These are phyloP conservation scores for Pseudonitzschia multiseries DNA, from an alignment of 108 stramenopile genomes.

Conservation along the genomic window DNA sequence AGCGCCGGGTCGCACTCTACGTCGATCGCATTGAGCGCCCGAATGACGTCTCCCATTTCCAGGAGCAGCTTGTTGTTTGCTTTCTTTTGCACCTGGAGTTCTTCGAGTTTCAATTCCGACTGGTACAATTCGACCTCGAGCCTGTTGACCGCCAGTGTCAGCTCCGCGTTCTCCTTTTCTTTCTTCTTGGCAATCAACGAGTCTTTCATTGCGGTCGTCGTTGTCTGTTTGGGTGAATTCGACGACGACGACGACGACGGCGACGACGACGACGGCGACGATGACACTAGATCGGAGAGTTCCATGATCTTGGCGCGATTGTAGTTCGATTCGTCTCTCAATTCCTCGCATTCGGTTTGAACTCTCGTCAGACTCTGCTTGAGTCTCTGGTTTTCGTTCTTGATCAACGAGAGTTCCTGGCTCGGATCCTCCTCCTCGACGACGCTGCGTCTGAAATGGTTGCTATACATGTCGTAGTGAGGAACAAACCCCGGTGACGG, in stretches of 20 bases:
- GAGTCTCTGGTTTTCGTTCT: not conserved
- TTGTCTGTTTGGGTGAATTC: not conserved
- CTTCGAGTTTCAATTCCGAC: not conserved
- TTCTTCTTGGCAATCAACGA: slow-evolving; percentile 7
- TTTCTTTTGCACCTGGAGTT: slow-evolving; percentile 14
- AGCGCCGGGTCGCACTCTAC: slow-evolving; percentile 6
- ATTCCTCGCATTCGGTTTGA: slow-evolving; percentile 15
- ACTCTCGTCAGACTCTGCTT: not conserved
- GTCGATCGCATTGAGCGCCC: slow-evolving; percentile 22
- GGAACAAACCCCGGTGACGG: not conserved
- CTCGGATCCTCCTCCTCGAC: not conserved
- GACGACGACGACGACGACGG: too few species aligned
- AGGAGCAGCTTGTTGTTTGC: slow-evolving; percentile 19
- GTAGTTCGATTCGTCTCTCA: slow-evolving; percentile 21
- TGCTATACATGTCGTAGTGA: not conserved
- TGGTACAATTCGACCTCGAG: slow-evolving; percentile 12
- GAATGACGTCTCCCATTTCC: slow-evolving; percentile 31
- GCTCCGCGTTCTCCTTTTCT: slow-evolving; percentile 29
- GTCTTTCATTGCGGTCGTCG: not conserved
- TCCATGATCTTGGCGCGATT: slow-evolving; percentile 30
- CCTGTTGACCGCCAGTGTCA: slow-evolving; percentile 17
- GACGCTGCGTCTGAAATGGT: not conserved
- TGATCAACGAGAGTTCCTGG: not conserved
- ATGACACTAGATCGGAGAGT: slow-evolving; percentile 15
- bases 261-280: too few species aligned